Evolutionary conservation across 805 yeast genomes (phyloP).

Genomic region (Ogataea paradorogensis): DNA sequence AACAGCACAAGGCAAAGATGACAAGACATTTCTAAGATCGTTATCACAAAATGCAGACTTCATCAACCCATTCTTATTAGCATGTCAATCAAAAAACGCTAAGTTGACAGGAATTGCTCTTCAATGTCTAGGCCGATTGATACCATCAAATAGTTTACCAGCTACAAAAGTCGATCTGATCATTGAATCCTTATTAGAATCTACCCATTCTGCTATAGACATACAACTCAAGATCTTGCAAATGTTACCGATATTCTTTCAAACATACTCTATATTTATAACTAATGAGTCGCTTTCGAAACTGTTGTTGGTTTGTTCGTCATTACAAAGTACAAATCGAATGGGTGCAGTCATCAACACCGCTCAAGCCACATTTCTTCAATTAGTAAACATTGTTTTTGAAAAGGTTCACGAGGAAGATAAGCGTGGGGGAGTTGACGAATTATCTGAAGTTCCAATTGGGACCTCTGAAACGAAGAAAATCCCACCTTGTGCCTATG

Average conservation of each 20-base stretch:
- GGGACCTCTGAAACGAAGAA: slow-evolving; percentile 43
- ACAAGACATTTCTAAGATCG: slow-evolving; percentile 13
- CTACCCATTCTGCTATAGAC: slow-evolving; percentile 73
- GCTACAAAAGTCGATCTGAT: slow-evolving; percentile 49
- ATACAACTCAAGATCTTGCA: slow-evolving; percentile 86
- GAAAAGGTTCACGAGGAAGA: slow-evolving; percentile 56
- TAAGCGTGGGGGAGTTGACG: slow-evolving; percentile 22
- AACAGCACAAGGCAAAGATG: slow-evolving; percentile 21
- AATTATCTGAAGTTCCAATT: slow-evolving; percentile 36
- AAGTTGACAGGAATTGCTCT: slow-evolving; percentile 70
- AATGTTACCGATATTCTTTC: slow-evolving; percentile 71
- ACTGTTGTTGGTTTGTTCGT: slow-evolving; percentile 65
- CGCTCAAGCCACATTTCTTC: slow-evolving; percentile 91
- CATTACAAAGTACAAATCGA: slow-evolving; percentile 65
- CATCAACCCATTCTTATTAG: slow-evolving; percentile 64
- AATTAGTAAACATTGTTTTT: slow-evolving; percentile 71
- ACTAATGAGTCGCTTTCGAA: slow-evolving; percentile 54
- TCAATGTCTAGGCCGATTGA: slow-evolving; percentile 64
- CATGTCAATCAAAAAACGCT: slow-evolving; percentile 73
- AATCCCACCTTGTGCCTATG: slow-evolving; percentile 56
- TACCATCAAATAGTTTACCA: slow-evolving; percentile 54
- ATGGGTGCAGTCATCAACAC: slow-evolving; percentile 80
- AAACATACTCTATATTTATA: slow-evolving; percentile 55
- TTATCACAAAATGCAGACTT: slow-evolving; percentile 50
- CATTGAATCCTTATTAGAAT: slow-evolving; percentile 66